A percentile compares a stretch with the other conserved stretches of the same genome.
Conservation (phyloP, 73 alveolate genomes). For the Uronychia binucleata region DNA sequence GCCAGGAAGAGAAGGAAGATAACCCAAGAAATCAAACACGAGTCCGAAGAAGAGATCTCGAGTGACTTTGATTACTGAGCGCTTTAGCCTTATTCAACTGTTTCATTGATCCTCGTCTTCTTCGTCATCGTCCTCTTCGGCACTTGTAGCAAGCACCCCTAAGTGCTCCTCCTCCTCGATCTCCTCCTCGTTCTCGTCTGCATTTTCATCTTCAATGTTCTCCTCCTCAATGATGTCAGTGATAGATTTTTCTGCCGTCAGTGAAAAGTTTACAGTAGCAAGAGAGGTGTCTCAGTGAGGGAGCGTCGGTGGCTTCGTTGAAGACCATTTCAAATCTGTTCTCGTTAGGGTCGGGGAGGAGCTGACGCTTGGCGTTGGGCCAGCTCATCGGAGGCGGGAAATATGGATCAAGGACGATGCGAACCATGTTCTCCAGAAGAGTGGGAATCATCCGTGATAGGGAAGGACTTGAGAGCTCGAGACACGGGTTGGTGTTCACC, state of each 20-base stretch:
- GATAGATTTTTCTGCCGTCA: constrained; percentile 5
- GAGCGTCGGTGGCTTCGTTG: constrained; percentile 56
- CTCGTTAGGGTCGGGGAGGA: constrained; percentile 25
- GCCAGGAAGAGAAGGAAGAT: constrained; percentile 22
- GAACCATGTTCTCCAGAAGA: constrained; percentile 9
- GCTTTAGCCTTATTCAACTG: not conserved
- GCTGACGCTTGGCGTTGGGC: constrained; percentile 29
- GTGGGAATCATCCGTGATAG: constrained; percentile 20
- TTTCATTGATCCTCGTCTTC: not conserved
- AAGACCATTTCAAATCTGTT: constrained; percentile 14
- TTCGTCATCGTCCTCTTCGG: no score
- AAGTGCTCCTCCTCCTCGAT: constrained; percentile 39
- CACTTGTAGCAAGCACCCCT: no score
- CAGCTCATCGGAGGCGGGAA: constrained; percentile 45
- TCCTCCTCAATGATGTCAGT: constrained; percentile 56
- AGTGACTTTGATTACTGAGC: constrained; percentile 51
- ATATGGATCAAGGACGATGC: constrained; percentile 22
- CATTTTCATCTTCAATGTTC: constrained; percentile 41
- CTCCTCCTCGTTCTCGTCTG: constrained; percentile 36
- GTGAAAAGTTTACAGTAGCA: constrained; percentile 18
- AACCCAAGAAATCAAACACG: constrained; percentile 4
- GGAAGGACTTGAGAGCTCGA: constrained; percentile 33
- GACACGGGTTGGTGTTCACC: constrained; percentile 84
- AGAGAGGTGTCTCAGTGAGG: constrained; percentile 39
- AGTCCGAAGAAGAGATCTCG: constrained; percentile 14